Evolutionary conservation across 345 rosid species (phyloP), one percentile per base, ranked within the genome.

Genomic region (Bretschneidera sinensis): DNA sequence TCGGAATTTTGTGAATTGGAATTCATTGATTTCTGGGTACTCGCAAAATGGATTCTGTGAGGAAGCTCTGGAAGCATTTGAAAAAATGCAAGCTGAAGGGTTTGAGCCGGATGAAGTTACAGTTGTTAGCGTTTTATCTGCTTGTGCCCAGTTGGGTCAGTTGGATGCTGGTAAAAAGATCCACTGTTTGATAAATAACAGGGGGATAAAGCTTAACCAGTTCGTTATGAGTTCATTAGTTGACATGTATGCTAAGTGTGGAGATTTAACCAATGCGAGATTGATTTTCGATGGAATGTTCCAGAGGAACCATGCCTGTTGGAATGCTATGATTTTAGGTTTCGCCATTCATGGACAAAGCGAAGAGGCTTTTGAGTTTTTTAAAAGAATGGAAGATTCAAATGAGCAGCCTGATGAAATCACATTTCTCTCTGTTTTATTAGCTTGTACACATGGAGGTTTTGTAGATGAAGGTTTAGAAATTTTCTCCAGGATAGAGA

Each of bases 201-300:
- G 54, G 54, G 73, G 78, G 55, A 76, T 83, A 5, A 74, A 76
- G 70, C 76, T 64, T 39, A 87, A 83, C 60, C 74, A 66, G 69
- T 85, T 85, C 50, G 79, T 90, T 74, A 62, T 72, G 53, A 86
- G 78, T 65, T 78, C 83, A 0, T 74, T 88, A 50, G 71, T 91
- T 49, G 95, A 84, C 50, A 88, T 83, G 96, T 84, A 88, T 68
- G 83, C 84, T 1, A 91, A 88, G 66, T 84, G 98, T 15, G 95
- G 96, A 54, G 88, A 85, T 69, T 67, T 88, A 72, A 63, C 28
- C 53, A 72, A 57, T 67, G 91, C 92, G 0, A 79, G 64, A 55
- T 71, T 52, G 0, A 76, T 88, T 21, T 91, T 88, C 66, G 85
- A 78, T 64, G 67, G 73, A n/a, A 74, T 81, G 71, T 60, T 33